These are phyloP conservation scores for Craspedostauros australis DNA, from an alignment of 108 stramenopile genomes.

Conservation along the genomic window DNA sequence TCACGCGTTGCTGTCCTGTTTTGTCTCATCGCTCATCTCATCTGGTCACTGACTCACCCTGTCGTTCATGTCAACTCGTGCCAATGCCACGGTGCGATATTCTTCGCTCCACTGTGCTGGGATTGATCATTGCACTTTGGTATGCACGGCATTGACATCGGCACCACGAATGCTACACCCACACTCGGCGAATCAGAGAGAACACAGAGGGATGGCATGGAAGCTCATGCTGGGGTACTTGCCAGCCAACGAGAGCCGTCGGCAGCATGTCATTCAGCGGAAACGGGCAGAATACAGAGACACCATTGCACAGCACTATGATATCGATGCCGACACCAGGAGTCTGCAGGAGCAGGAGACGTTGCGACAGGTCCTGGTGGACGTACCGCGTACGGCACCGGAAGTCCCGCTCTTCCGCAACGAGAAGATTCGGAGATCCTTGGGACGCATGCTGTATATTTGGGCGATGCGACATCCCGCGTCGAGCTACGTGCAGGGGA, in stretches of 20 bases:
- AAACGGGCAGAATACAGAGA: slow-evolving; percentile 80
- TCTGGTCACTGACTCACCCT: no score
- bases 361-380: slow-evolving; percentile 93
- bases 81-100: no score
- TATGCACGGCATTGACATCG: no score
- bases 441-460: slow-evolving; percentile 89
- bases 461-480: slow-evolving; percentile 98
- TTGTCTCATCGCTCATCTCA: no score
- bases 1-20: no score
- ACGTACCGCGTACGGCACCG: slow-evolving; percentile 94
- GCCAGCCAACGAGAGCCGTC: slow-evolving; percentile 64
- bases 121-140: no score
- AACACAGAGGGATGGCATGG: slow-evolving; percentile 64
- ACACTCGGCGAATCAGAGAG: slow-evolving; percentile 6
- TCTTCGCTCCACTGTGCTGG: no score
- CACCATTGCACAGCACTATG: slow-evolving; percentile 77
- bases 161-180: not conserved
- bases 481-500: slow-evolving; percentile 95
- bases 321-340: slow-evolving; percentile 73
- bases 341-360: slow-evolving; percentile 91
- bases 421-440: slow-evolving; percentile 69
- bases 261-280: slow-evolving; percentile 46
- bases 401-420: slow-evolving; percentile 91
- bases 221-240: slow-evolving; percentile 75
- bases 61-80: no score